Evolutionary conservation across 495 filamentous ascomycete species (phyloP), one percentile per base, ranked within the genome.

Genomic region (Clohesyomyces aquaticus): DNA sequence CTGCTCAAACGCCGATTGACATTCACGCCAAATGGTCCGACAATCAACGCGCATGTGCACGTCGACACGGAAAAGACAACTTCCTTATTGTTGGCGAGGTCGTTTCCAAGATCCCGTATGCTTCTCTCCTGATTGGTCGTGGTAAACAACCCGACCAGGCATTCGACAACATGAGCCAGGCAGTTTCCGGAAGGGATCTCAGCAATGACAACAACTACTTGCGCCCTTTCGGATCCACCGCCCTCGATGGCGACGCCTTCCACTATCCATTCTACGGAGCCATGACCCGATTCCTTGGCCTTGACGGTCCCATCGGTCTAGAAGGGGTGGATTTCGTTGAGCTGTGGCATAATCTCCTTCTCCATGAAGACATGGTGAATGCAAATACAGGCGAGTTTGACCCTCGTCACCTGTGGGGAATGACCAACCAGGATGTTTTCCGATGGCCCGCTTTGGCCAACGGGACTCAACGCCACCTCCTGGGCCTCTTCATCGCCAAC

Each of bases 351-450:
- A 61, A 79, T 22, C 85, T 90, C 73, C 55, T 89, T 8, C 70
- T 77, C 43, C 85, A 82, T 16, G 88, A 90, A 65, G 87, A 90
- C 66, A 66, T 89, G 60, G 69, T 82, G 61, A 90, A 89, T 61
- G 77, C 84, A 6, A 85, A 87, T 69, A 88, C 82, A 1, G 86
- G 84, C 46, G 75, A 81, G 56, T 88, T 88, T 58, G 87, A 90
- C 66, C 87, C 87, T 4, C 79, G 88, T 11, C 87, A 91, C 68
- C 82, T 90, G 79, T 90, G 83, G 52, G 88, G 88, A 23, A 79
- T 78, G 1, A 87, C 85, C 4, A 90, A 90, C 67, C 88, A 91
- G 73, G 88, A 91, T 68, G 86, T 91, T 4, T 88, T 91, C 72
- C 81, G 87, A 10, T 91, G 88, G 88, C 87, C 88, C 4, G 79